Base-by-base conservation (phyloP, 2,329 filamentous ascomycete genomes). In the Cladosporium colombiae region DNA sequence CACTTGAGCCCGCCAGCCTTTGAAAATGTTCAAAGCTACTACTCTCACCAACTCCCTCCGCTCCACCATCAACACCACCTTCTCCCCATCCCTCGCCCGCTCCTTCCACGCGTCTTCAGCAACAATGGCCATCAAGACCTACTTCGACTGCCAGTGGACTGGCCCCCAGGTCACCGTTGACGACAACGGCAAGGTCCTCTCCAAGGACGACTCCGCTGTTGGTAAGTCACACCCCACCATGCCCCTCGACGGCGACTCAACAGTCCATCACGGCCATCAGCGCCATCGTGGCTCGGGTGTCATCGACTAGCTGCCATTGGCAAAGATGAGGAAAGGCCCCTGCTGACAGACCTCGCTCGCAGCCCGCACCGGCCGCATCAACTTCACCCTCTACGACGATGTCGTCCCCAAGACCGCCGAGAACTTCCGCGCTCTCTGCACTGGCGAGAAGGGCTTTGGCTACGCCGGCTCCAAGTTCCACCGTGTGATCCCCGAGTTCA, bases 401-500 rank as follows among this genome's bases (percentile, higher is more conserved):
- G 85, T 88, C 68, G 92, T 96, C 78, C 94, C 94, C 80, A 95
- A 91, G 88, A 97, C 94, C 82, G 92, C 90, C 71, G 93, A 97
- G 77, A 98, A 98, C 86, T 98, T 98, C 85, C 92, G 93, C 75
- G 88, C 89, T 68, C 89, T 97, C 70, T 97, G 93, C 85, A 97
- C 94, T 1, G 94, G 94, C 73, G 94, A 98, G 84, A 97, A 96
- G 83, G 95, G 94, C 69, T 76, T 86, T 55, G 92, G 93, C 73
- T 92, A 92, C 78, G 81, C 87, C 57, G 93, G 93, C 73, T 96
- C 92, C 70, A 85, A 84, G 75, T 98, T 99, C 85, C 94, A 99
- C 84, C 91, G 94, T 67, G 91, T 99, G 71, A 99, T 99, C 83
- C 97, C 97, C 84, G 88, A 93, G 75, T 99, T 99, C 82, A 98